Evolutionary conservation across 2,329 filamentous ascomycete species (phyloP).

Genomic region (Penicillium palitans): DNA sequence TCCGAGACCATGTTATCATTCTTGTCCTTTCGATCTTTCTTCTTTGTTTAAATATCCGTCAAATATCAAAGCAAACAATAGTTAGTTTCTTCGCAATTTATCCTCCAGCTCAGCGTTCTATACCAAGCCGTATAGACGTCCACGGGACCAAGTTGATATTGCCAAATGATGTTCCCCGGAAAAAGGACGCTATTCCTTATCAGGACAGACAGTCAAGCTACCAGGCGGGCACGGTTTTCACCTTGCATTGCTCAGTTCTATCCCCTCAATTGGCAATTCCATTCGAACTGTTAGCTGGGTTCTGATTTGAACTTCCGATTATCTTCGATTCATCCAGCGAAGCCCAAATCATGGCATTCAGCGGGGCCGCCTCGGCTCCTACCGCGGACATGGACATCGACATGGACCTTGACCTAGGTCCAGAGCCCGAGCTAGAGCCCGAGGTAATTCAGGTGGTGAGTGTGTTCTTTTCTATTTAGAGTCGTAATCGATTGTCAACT

Average conservation of each 20-base stretch:
- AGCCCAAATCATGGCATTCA: conserved; percentile 10
- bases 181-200: conserved; percentile 12
- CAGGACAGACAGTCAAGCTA: conserved; percentile 7
- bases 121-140: neutral
- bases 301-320: neutral
- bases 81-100: neutral
- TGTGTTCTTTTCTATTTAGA: conserved; percentile 1
- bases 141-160: neutral
- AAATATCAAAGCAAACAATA: neutral
- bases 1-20: neutral
- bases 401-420: conserved; percentile 64
- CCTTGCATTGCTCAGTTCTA: neutral
- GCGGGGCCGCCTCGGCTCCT: conserved; percentile 9
- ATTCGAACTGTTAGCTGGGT: neutral
- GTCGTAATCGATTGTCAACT: neutral
- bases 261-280: neutral
- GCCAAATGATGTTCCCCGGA: conserved; percentile 1
- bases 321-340: neutral
- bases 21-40: neutral
- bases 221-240: conserved; percentile 11
- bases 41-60: neutral
- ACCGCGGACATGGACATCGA: conserved; percentile 65
- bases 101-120: neutral
- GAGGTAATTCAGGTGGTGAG: conserved; percentile 39
- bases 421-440: conserved; percentile 43